phyloP scores from a whole-genome alignment of 2,329 filamentous ascomycete species.

The Teratosphaeria gauchensis region DNA sequence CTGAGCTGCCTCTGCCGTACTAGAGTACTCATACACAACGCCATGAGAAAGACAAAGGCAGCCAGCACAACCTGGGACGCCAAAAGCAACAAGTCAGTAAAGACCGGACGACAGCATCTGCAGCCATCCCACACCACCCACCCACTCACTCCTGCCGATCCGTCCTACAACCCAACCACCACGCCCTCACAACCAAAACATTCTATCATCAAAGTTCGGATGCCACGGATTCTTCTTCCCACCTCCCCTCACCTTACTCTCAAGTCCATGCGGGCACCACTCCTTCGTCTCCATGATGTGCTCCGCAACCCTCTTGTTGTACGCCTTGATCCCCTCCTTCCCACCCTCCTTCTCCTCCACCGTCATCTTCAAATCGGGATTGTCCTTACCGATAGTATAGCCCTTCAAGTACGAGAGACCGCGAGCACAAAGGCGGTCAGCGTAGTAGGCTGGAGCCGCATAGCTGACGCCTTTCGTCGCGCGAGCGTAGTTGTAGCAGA shows the following conservation, averaged over 20 bases:
- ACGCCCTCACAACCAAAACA: slow-evolving; percentile 16
- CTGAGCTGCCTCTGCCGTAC: too few species aligned
- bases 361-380: background rate
- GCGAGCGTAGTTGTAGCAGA: slow-evolving; percentile 28
- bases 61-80: slow-evolving; percentile 5
- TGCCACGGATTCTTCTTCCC: slow-evolving; percentile 11
- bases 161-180: too few species aligned
- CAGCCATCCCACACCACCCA: too few species aligned
- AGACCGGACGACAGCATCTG: background rate
- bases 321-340: background rate
- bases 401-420: slow-evolving; percentile 20
- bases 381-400: background rate
- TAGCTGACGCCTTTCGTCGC: slow-evolving; percentile 27
- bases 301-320: background rate
- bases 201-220: slow-evolving; percentile 8
- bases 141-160: too few species aligned
- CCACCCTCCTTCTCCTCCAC: background rate
- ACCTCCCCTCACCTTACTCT: too few species aligned
- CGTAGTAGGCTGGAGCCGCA: slow-evolving; percentile 29
- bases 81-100: background rate
- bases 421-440: slow-evolving; percentile 31
- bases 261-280: background rate
- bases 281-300: background rate
- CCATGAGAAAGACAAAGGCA: background rate
- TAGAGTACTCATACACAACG: background rate